phyloP scores from a whole-genome alignment of 257 asterid species.

The Fraxinus cuspidata region DNA sequence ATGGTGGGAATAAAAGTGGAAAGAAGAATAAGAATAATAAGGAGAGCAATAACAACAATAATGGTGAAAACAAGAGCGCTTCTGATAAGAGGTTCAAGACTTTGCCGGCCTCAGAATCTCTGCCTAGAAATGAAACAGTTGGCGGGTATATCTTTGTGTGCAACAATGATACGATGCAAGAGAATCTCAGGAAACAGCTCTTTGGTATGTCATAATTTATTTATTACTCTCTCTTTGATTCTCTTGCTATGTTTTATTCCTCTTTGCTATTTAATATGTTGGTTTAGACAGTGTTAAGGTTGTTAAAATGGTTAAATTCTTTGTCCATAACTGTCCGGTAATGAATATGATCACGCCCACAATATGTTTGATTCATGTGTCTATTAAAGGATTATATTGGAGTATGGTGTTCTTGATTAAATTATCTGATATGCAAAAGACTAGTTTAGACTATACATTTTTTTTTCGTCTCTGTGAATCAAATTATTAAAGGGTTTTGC shows the following conservation, averaged over 20 bases:
- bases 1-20: constrained; percentile 44
- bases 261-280: background rate
- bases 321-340: background rate
- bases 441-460: too few species aligned
- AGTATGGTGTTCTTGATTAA: background rate
- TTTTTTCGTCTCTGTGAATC: background rate
- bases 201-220: constrained; percentile 55
- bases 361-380: background rate
- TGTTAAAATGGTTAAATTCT: background rate
- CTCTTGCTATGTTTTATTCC: background rate
- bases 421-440: too few species aligned
- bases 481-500: too few species aligned
- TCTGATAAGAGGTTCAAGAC: constrained; percentile 96
- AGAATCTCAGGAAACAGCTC: constrained; percentile 87
- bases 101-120: constrained; percentile 81
- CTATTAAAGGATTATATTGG: background rate
- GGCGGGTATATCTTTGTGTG: constrained; percentile 98
- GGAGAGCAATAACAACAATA: constrained; percentile 44
- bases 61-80: constrained; percentile 29
- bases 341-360: background rate
- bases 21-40: constrained; percentile 65
- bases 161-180: constrained; percentile 97
- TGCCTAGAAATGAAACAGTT: constrained; percentile 89
- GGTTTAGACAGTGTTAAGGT: background rate
- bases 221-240: background rate